Base-by-base conservation (phyloP, 1,139 yeast species). In the Debaryomycetaceae sp. region DNA sequence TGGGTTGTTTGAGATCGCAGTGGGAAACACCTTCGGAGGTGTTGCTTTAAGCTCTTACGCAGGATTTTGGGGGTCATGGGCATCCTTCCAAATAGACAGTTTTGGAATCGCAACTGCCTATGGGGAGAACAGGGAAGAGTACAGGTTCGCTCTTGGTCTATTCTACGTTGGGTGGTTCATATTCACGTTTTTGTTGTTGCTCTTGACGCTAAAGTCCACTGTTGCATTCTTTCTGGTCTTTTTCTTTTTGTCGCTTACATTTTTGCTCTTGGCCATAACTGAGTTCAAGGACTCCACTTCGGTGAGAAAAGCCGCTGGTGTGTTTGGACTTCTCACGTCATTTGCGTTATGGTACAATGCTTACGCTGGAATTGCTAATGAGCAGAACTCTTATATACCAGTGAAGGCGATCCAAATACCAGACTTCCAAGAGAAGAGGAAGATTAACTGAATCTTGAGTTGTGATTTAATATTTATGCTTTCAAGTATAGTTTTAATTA, bases 11-110 rank as follows among this genome's bases (percentile, higher is more conserved):
- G 89, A 83, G 58, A 74, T 84, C 55, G 85, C 85, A 22, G 70
- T 76, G 37, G 95, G 90, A 57, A 88, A 89, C 71, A 83, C 96
- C 45, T 90, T 89, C 72, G 97, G 96, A 81, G 96, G 89, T 48
- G 80, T 87, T 43, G 95, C 95, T 3, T 75, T 89, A 48, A 68
- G 85, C 23, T 85, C 95, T 6, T 90, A 73, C 60, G 97, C 95
- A 49, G 96, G 93, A 0, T 90, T 89, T 67, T 90, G 97, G 97
- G 75, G 87, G 63, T 74, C 91, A 38, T 86, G 80, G 66, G 95
- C 81, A 50, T 91, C 93, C 24, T 76, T 90, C 49, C 72, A 80
- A 50, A 80, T 84, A 45, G 81, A 84, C 34, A 76, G 85, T 58
- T 90, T 90, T 65, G 91, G 93, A 40, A 85, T 90, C 50, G 68